A percentile compares a stretch with the other conserved stretches of the same genome.
Conservation (phyloP, 169 alveolate genomes). For the Plasmodium gaboni region DNA sequence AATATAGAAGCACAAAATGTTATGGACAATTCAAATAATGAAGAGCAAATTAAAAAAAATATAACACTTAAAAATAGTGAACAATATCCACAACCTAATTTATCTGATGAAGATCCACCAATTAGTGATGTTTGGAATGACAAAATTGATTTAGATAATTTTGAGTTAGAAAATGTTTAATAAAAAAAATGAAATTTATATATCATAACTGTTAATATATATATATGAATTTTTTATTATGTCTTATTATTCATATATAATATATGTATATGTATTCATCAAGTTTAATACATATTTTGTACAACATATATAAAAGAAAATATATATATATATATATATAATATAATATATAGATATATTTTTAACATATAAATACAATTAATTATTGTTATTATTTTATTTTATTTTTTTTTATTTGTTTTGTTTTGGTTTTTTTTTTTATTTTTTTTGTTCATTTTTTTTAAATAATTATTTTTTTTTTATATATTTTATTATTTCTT, state of each 20-base stretch:
- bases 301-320: neutral
- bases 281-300: neutral
- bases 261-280: neutral
- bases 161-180: slow-evolving; percentile 21
- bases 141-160: slow-evolving; percentile 52
- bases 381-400: no score
- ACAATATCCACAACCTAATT: slow-evolving; percentile 19
- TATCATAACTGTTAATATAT: neutral
- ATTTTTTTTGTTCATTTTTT: no score
- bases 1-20: neutral
- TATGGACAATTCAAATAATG: neutral
- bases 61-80: neutral
- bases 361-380: no score
- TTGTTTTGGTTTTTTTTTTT: no score
- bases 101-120: slow-evolving; percentile 61
- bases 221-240: neutral
- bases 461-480: no score
- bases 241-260: neutral
- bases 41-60: slow-evolving; percentile 10
- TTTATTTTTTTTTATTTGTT: no score
- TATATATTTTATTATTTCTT: no score
- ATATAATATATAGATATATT: no score
- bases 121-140: slow-evolving; percentile 69
- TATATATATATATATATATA: no score
- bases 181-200: slow-evolving; percentile 7